Evolutionary conservation across 2,329 filamentous ascomycete genomes (phyloP).

Genomic region (Paraphoma sp.): DNA sequence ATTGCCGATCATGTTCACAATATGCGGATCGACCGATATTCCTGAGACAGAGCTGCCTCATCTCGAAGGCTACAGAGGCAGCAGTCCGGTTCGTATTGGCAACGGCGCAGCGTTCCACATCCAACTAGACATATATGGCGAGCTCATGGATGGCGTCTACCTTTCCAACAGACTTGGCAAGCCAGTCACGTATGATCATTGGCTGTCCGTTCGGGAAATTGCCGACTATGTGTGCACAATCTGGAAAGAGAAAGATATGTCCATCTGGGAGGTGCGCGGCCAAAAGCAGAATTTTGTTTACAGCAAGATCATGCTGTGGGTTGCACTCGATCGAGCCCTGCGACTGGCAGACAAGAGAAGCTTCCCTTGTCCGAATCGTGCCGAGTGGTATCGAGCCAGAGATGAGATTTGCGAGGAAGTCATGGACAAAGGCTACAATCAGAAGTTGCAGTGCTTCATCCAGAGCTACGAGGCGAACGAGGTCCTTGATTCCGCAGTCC

Average conservation of each 20-base stretch:
- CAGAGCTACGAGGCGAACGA: constrained; percentile 78
- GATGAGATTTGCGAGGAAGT: constrained; percentile 76
- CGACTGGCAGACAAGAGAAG: constrained; percentile 77
- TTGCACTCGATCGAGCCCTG: constrained; percentile 77
- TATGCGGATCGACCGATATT: constrained; percentile 76
- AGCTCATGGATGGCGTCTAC: constrained; percentile 79
- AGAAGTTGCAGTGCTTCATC: constrained; percentile 71
- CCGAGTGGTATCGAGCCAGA: constrained; percentile 69
- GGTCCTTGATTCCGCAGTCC: constrained; percentile 74
- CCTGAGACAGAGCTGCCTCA: constrained; percentile 73
- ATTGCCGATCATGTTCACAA: constrained; percentile 79
- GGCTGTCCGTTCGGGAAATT: constrained; percentile 73
- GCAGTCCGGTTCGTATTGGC: constrained; percentile 75
- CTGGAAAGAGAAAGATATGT: constrained; percentile 73
- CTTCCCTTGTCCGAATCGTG: constrained; percentile 74
- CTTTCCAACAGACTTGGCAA: constrained; percentile 82
- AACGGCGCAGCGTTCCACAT: constrained; percentile 79
- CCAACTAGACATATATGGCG: constrained; percentile 81
- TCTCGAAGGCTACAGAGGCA: constrained; percentile 74
- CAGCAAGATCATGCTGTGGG: constrained; percentile 85
- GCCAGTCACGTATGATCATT: constrained; percentile 76
- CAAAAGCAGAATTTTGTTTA: constrained; percentile 79
- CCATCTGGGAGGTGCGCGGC: constrained; percentile 82
- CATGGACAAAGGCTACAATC: constrained; percentile 81
- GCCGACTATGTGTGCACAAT: constrained; percentile 74